Base-by-base conservation (phyloP, 2,329 filamentous ascomycete genomes). In the Aspergillus candidus region DNA sequence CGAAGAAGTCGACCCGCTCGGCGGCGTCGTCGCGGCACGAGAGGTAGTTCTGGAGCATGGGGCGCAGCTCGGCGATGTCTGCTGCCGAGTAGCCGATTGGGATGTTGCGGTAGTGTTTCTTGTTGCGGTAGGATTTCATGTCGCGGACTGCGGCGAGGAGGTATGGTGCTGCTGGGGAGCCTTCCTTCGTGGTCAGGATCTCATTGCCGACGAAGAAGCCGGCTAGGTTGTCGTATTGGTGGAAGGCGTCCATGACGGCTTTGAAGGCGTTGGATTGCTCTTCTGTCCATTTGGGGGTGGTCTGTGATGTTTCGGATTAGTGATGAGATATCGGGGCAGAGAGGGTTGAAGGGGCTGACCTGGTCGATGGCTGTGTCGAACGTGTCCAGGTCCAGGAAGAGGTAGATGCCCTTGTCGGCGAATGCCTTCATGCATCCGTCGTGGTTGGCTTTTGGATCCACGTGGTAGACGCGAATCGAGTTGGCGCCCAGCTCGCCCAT, bases 201-300 rank as follows among this genome's bases (percentile, higher is more conserved):
- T 95, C 89, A 60, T 95, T 95, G 52, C 88, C 90, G 47, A 95
- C 77, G 57, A 94, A 91, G 65, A 93, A 86, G 36, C 86, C 88
- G 10, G 88, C 80, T 1, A 86, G 76, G 63, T 94, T 94, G 67
- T 89, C 78, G 62, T 84, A 94, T 38, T 75, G 67, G 35, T 84
- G 78, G 66, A 93, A 91, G 30, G 79, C 76, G 60, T 94, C 88
- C 72, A 93, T 79, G 53, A 90, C 86, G 40, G 75, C 75, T 36
- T 77, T 70, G 66, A 86, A 93, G 27, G 75, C 74, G 44, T 82
- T 72, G 54, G 80, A 78, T 69, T 93, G 85, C 6, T 78, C 79
- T 54, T 80, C 60, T 56, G 84, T 90, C 88, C 88, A 94, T 46
- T 74, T 74, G 4, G 84, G 82, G 11, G 70, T 63, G 32, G 69